Evolutionary conservation across 2,329 filamentous ascomycete species (phyloP).

Genomic region (Elsinoe ampelina): DNA sequence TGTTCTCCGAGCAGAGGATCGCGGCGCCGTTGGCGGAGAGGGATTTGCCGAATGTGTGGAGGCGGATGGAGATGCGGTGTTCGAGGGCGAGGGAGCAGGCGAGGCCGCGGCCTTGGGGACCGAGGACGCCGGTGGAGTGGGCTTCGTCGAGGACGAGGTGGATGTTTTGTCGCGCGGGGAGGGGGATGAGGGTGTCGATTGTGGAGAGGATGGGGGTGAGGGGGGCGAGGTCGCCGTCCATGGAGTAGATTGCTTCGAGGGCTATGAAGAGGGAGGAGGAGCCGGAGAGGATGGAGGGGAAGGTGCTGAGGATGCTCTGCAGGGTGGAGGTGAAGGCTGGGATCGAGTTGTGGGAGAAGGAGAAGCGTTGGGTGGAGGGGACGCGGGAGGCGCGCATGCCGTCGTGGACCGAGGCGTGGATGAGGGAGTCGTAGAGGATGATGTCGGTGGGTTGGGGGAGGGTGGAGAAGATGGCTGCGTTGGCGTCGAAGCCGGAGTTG

Average conservation of each 20-base stretch:
- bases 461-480: slow-evolving; percentile 39
- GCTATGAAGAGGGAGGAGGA: slow-evolving; percentile 54
- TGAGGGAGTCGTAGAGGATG: slow-evolving; percentile 63
- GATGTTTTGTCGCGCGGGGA: slow-evolving; percentile 39
- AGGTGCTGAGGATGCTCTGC: slow-evolving; percentile 22
- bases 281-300: slow-evolving; percentile 29
- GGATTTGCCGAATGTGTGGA: slow-evolving; percentile 61
- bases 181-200: slow-evolving; percentile 47
- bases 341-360: slow-evolving; percentile 51
- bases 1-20: slow-evolving; percentile 51
- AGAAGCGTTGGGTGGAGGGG: slow-evolving; percentile 14
- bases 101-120: slow-evolving; percentile 47
- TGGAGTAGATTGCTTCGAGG: slow-evolving; percentile 66
- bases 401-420: slow-evolving; percentile 54
- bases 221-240: slow-evolving; percentile 69
- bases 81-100: slow-evolving; percentile 51
- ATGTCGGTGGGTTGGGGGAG: slow-evolving; percentile 39
- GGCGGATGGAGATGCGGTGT: slow-evolving; percentile 45
- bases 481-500: slow-evolving; percentile 47
- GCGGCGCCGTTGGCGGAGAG: slow-evolving; percentile 59
- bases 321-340: slow-evolving; percentile 26
- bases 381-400: slow-evolving; percentile 14
- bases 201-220: slow-evolving; percentile 50
- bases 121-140: slow-evolving; percentile 55
- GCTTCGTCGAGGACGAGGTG: slow-evolving; percentile 60